phyloP scores from a whole-genome alignment of 495 filamentous ascomycete genomes.

The Mytilinidion resinicola region DNA sequence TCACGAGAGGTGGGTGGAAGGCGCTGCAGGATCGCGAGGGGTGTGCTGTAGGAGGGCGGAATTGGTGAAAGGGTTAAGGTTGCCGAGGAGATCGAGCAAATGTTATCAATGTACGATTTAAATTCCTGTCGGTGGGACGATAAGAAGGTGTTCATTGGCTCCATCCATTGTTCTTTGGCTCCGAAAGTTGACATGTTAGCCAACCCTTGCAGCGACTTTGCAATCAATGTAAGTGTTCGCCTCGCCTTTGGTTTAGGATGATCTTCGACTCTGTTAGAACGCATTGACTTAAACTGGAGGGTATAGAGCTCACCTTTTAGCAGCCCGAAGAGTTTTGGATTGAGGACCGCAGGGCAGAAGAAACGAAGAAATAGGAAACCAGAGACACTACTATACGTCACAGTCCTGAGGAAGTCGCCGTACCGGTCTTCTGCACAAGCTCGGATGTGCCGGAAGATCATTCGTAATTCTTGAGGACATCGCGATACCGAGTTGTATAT shows the following conservation, averaged over 20 bases:
- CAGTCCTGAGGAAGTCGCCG: conserved; percentile 89
- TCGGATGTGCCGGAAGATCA: conserved; percentile 86
- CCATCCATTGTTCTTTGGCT: conserved; percentile 97
- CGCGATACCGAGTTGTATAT: conserved; percentile 65
- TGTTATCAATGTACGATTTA: conserved; percentile 77
- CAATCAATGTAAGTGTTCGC: conserved; percentile 85
- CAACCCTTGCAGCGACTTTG: conserved; percentile 90
- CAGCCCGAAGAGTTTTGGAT: conserved; percentile 92
- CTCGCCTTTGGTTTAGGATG: conserved; percentile 82
- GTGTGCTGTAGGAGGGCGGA: conserved; percentile 86
- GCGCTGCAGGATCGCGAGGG: conserved; percentile 81
- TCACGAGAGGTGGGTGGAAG: conserved; percentile 77
- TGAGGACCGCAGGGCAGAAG: conserved; percentile 92
- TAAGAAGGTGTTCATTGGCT: conserved; percentile 87
- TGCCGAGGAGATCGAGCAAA: conserved; percentile 70
- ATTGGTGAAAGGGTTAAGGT: conserved; percentile 47
- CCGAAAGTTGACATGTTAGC: conserved; percentile 92
- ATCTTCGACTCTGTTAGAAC: conserved; percentile 43
- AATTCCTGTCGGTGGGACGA: conserved; percentile 60
- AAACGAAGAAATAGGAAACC: conserved; percentile 95
- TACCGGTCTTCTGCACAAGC: conserved; percentile 95
- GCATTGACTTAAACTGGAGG: conserved; percentile 14
- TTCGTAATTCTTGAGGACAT: conserved; percentile 77
- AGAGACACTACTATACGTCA: conserved; percentile 91
- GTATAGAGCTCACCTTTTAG: conserved; percentile 56